Conservation (phyloP, 2,329 filamentous ascomycete genomes). For the Fusarium sp. region DNA sequence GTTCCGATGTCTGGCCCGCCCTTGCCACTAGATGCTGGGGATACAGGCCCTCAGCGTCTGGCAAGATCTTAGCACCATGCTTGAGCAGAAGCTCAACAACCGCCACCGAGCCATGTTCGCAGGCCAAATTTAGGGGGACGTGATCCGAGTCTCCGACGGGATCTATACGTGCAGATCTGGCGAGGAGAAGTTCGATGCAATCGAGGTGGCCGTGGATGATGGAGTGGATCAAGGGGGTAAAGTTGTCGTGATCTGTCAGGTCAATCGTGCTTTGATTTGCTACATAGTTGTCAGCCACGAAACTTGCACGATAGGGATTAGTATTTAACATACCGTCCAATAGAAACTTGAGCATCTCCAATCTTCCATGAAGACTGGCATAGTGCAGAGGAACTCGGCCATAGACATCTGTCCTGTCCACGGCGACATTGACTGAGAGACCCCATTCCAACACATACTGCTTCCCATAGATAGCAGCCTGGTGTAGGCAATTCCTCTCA, state of each 20-base stretch:
- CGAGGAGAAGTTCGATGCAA: constrained; percentile 80
- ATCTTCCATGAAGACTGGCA: constrained; percentile 90
- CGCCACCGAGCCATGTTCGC: constrained; percentile 85
- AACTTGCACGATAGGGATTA: not conserved
- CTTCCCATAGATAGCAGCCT: constrained; percentile 94
- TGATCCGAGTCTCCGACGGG: constrained; percentile 87
- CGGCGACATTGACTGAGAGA: constrained; percentile 76
- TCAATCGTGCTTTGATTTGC: constrained; percentile 79
- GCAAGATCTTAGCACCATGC: constrained; percentile 80
- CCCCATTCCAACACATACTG: constrained; percentile 77
- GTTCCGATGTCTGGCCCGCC: constrained; percentile 79
- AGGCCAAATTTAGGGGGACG: constrained; percentile 92
- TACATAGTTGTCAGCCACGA: constrained; percentile 43
- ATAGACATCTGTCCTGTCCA: constrained; percentile 87
- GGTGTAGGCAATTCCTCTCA: constrained; percentile 93
- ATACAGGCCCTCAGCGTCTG: constrained; percentile 94
- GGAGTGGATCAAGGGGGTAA: constrained; percentile 92
- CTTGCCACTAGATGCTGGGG: constrained; percentile 96
- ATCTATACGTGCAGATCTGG: constrained; percentile 82
- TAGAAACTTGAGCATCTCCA: constrained; percentile 81
- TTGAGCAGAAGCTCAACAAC: constrained; percentile 87
- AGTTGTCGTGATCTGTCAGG: constrained; percentile 93
- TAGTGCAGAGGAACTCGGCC: constrained; percentile 94
- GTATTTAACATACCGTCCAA: constrained; percentile 61
- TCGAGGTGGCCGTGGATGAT: constrained; percentile 86